Base-by-base conservation (phyloP, 495 filamentous ascomycete genomes). In the Hyaloscypha hepaticicola region DNA sequence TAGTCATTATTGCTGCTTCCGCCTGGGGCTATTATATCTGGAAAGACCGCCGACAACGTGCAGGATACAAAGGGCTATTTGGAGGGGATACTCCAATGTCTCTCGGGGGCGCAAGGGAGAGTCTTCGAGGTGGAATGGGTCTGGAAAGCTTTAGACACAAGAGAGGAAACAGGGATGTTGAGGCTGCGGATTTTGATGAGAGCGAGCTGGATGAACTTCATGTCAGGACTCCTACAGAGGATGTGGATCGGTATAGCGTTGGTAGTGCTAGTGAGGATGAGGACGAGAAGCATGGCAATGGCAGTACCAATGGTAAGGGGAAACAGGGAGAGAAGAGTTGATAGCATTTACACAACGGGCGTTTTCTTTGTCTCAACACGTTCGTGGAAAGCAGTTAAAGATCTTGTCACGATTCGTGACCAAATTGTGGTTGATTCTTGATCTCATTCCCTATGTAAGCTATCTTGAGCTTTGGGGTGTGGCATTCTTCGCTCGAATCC, bases 131-230 rank as follows among this genome's bases (percentile, higher is more conserved):
- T 26, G 66, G 66, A 27, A 64, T 72, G 63, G 66, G 76, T 8
- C 70, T 85, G 27, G 80, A 85, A 64, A 73, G 72, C 34, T 80
- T 83, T 61, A 80, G 85, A 52, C 78, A 81, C 58, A 84, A 83
- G 62, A 65, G 71, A 29, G 73, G 70, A 3, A 66, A 60, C 45
- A 73, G 79, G 28, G 91, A 93, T 73, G 76, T 96, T 33, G 92
- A 96, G 75, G 88, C 90, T 19, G 88, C 80, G 14, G 92, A 94
- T 72, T 98, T 95, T 77, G 93, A 98, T 69, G 95, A 97, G 76
- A 83, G 83, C 49, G 91, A 96, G 73, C 71, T 97, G 34, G 91
- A 96, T 72, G 85, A 93, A 66, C 74, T 96, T 52, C 84, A 89
- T 63, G 73, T 84, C 25, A 68, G 64, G 21, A 82, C 77, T 28